Conservation (phyloP, 106 monocot species). For the Agapanthus africanus region DNA sequence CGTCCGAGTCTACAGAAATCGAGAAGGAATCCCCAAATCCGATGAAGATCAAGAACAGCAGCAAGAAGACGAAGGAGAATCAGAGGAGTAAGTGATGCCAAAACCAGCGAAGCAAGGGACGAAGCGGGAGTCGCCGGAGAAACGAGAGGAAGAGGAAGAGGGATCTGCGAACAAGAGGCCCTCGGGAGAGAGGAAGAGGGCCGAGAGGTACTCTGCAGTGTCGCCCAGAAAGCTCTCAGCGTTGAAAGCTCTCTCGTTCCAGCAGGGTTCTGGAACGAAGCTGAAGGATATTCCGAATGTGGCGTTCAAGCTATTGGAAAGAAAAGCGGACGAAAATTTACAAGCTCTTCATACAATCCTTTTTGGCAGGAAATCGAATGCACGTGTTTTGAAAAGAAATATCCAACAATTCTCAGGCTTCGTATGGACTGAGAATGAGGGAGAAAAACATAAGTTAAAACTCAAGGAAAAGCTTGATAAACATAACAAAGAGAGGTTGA, state of each 20-base stretch:
- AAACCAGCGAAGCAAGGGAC: conserved; percentile 3
- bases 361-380: conserved; percentile 19
- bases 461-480: conserved; percentile 56
- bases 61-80: conserved; percentile 1
- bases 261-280: conserved; percentile 75
- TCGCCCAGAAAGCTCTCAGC: conserved; percentile 26
- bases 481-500: conserved; percentile 43
- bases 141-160: conserved; percentile 7
- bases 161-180: conserved; percentile 35
- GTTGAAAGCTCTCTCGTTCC: conserved; percentile 34
- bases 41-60: too few species aligned
- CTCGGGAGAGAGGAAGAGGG: conserved; percentile 68
- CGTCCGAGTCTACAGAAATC: neutral
- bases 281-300: conserved; percentile 94
- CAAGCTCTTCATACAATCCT: conserved; percentile 55
- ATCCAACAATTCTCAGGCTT: conserved; percentile 86
- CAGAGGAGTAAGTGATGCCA: neutral
- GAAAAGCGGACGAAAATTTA: conserved; percentile 78
- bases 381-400: conserved; percentile 59
- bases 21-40: neutral
- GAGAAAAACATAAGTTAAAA: conserved; percentile 41
- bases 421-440: conserved; percentile 78
- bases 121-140: conserved; percentile 2
- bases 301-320: conserved; percentile 74
- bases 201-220: conserved; percentile 51